phyloP scores from a whole-genome alignment of 768 basidiomycete genomes.

The Pholiota microspora region DNA sequence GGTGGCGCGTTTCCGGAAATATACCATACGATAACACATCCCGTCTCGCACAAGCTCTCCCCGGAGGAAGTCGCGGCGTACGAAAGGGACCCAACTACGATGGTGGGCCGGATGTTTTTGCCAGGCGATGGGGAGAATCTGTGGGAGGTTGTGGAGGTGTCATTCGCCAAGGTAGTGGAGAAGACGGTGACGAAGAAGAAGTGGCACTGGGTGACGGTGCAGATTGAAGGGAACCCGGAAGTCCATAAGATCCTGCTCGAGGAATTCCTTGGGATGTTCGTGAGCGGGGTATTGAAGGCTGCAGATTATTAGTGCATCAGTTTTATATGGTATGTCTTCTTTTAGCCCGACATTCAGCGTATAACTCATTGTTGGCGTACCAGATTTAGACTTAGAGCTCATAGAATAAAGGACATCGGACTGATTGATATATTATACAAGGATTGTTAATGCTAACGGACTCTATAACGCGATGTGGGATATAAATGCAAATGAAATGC shows the following conservation, averaged over 20 bases:
- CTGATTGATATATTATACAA: neutral
- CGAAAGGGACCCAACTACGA: neutral
- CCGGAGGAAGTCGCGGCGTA: neutral
- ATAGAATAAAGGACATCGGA: too few relatives aligned
- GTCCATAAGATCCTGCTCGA: conserved; percentile 1
- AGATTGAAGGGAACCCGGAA: neutral
- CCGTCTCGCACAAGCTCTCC: conserved; percentile 1
- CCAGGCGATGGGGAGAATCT: conserved; percentile 5
- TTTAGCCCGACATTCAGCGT: neutral
- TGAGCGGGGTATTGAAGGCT: conserved; percentile 1
- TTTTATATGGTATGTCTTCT: neutral
- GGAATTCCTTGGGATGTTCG: conserved; percentile 6
- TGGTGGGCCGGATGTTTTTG: conserved; percentile 5
- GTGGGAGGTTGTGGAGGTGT: conserved; percentile 6
- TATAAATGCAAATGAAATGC: neutral
- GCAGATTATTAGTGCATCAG: neutral
- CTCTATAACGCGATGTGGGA: neutral
- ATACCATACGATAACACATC: conserved; percentile 8
- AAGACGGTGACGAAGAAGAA: neutral
- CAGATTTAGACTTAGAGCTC: too few relatives aligned
- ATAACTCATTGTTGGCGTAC: neutral
- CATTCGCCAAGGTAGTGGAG: neutral
- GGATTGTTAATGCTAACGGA: neutral
- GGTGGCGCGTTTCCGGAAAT: neutral
- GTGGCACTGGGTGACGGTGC: neutral